Conservation (phyloP, 31 red algal species). For the Odonthalia washingtoniensis region DNA sequence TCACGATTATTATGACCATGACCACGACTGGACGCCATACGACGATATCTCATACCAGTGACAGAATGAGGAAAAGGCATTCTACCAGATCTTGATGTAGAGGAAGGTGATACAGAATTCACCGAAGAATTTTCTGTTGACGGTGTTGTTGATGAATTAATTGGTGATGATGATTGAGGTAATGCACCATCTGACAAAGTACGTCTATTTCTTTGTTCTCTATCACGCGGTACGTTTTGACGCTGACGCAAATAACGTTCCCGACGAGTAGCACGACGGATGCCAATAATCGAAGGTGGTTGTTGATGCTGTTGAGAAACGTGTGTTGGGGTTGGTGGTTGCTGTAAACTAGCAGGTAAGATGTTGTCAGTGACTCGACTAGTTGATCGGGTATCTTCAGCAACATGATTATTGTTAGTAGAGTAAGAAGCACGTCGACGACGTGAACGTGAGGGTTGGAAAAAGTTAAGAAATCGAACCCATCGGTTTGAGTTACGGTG, state of each 20-base stretch:
- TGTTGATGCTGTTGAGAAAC: too few relatives aligned
- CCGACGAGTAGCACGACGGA: background rate
- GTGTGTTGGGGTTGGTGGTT: too few relatives aligned
- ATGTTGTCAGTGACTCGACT: too few relatives aligned
- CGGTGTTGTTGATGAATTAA: background rate
- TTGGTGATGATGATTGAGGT: background rate
- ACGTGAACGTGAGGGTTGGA: background rate
- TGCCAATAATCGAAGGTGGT: background rate
- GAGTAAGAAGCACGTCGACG: background rate
- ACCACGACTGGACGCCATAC: background rate
- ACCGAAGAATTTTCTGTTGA: background rate
- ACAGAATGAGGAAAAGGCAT: background rate
- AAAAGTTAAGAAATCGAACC: background rate
- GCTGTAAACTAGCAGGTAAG: too few relatives aligned
- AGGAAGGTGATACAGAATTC: background rate
- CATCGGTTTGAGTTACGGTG: background rate
- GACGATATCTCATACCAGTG: background rate
- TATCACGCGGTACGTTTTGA: background rate
- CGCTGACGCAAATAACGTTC: background rate
- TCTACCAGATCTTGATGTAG: background rate
- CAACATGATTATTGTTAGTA: background rate
- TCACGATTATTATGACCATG: too few relatives aligned
- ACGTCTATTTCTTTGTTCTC: background rate
- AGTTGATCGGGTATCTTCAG: too few relatives aligned
- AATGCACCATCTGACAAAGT: background rate